A percentile compares a stretch with the other conserved stretches of the same genome.
These are phyloP conservation scores for Linanthus parryae DNA, from an alignment of 148 eudicot genomes.

Conservation along the genomic window DNA sequence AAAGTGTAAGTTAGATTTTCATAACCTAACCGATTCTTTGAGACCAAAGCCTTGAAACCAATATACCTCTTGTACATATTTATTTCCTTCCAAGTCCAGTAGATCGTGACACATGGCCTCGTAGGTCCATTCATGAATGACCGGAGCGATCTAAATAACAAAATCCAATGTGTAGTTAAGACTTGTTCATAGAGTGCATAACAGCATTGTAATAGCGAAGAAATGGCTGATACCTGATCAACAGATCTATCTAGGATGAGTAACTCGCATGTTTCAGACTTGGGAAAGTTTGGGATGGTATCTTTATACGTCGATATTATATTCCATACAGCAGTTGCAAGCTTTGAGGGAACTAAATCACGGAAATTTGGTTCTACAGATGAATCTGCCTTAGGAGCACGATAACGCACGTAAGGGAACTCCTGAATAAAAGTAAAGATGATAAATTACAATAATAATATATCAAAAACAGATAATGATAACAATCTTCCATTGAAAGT, in stretches of 20 bases:
- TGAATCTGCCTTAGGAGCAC: conserved; percentile 47
- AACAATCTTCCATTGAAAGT: too few species aligned
- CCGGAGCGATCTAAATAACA: conserved; percentile 74
- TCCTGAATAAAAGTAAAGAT: conserved; percentile 59
- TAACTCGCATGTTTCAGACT: conserved; percentile 86
- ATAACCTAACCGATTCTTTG: conserved; percentile 7
- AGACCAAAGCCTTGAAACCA: conserved; percentile 2
- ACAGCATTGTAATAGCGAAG: too few species aligned
- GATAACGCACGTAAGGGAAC: conserved; percentile 77
- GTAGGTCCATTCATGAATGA: conserved; percentile 99
- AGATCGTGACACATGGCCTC: conserved; percentile 99
- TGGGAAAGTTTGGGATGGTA: conserved; percentile 69
- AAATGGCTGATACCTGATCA: conserved; percentile 53
- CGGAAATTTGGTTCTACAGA: conserved; percentile 22
- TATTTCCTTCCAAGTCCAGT: conserved; percentile 89
- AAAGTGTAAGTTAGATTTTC: conserved; percentile 16
- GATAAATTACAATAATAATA: too few species aligned
- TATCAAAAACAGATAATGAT: too few species aligned
- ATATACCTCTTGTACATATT: conserved; percentile 76
- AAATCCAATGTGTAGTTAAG: too few species aligned
- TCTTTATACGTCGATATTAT: conserved; percentile 53
- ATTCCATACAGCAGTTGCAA: conserved; percentile 80
- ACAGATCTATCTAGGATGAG: conserved; percentile 91
- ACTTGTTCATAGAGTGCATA: too few species aligned
- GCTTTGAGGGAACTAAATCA: conserved; percentile 67